Percentiles rank a stretch among this genome's conserved stretches.
These are phyloP conservation scores for Ambispora gerdemannii DNA, from an alignment of 192 early-diverging fungal genomes.

Conservation along the genomic window DNA sequence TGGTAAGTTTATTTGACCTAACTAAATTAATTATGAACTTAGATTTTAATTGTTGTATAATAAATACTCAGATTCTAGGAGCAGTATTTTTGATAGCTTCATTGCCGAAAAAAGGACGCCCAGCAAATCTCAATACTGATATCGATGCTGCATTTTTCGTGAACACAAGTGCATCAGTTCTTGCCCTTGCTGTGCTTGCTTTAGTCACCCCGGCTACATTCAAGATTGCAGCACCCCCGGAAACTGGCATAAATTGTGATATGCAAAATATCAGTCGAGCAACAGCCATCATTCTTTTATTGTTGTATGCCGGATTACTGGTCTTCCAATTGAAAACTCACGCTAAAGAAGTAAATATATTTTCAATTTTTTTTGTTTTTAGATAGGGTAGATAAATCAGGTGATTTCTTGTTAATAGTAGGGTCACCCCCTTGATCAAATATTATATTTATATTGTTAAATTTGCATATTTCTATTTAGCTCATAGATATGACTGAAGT, in stretches of 20 bases:
- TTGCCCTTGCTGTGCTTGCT: slow-evolving; percentile 55
- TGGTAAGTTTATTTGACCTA: too few species aligned
- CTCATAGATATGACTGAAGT: neutral
- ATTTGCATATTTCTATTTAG: neutral
- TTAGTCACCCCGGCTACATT: slow-evolving; percentile 64
- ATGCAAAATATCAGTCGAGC: slow-evolving; percentile 59
- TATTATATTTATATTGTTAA: neutral
- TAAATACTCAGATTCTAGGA: slow-evolving; percentile 52
- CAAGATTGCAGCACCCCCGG: slow-evolving; percentile 43
- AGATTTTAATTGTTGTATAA: neutral
- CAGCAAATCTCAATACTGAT: slow-evolving; percentile 40
- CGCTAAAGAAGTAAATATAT: slow-evolving; percentile 35
- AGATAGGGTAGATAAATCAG: too few species aligned
- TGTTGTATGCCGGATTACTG: slow-evolving; percentile 60
- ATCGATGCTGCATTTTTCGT: slow-evolving; percentile 37
- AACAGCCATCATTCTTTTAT: slow-evolving; percentile 59
- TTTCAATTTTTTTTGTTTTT: neutral
- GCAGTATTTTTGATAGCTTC: slow-evolving; percentile 79
- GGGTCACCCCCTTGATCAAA: neutral
- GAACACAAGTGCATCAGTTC: slow-evolving; percentile 57
- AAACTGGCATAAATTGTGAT: slow-evolving; percentile 36
- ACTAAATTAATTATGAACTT: neutral
- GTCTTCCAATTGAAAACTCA: slow-evolving; percentile 86
- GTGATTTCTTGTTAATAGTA: neutral
- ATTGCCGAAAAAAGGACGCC: slow-evolving; percentile 53